These are phyloP conservation scores for Penicillium sp. DNA, from an alignment of 2,329 filamentous ascomycete species.

Conservation along the genomic window DNA sequence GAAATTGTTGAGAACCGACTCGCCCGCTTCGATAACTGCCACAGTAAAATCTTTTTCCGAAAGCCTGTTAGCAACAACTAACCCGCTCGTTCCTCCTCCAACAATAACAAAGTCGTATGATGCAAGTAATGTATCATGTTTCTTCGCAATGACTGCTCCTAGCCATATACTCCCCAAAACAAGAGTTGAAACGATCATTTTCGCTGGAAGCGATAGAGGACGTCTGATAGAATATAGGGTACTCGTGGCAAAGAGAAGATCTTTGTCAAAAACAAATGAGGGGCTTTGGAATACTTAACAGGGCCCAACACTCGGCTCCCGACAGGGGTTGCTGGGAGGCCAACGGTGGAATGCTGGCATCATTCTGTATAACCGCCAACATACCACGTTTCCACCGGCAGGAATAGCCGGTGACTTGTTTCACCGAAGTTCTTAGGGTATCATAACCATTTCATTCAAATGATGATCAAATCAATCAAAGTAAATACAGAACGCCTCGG, in stretches of 20 bases:
- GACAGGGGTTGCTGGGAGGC: not conserved
- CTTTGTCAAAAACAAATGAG: not conserved
- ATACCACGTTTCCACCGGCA: not conserved
- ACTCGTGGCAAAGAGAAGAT: not conserved
- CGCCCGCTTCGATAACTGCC: conserved; percentile 34
- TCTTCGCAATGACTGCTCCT: conserved; percentile 8
- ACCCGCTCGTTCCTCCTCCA: conserved; percentile 38
- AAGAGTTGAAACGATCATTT: conserved; percentile 8
- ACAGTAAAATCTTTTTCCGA: conserved; percentile 32
- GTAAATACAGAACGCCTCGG: conserved; percentile 19
- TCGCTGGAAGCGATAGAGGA: not conserved
- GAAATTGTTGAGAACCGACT: conserved; percentile 28
- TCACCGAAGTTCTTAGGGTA: conserved; percentile 8
- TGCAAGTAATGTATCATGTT: conserved; percentile 3
- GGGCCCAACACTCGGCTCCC: not conserved
- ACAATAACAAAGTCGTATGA: conserved; percentile 37
- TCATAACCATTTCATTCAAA: conserved; percentile 15
- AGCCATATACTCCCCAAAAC: conserved; percentile 7
- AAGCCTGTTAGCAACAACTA: conserved; percentile 37
- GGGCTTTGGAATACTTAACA: not conserved
- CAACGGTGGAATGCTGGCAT: not conserved
- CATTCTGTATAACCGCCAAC: not conserved
- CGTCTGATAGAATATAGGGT: not conserved
- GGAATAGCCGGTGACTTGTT: not conserved
- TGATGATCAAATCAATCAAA: not conserved